A percentile compares a stretch with the other conserved stretches of the same genome.
These are phyloP conservation scores for Diaporthe caulivora DNA, from an alignment of 2,329 filamentous ascomycete genomes.

Conservation along the genomic window DNA sequence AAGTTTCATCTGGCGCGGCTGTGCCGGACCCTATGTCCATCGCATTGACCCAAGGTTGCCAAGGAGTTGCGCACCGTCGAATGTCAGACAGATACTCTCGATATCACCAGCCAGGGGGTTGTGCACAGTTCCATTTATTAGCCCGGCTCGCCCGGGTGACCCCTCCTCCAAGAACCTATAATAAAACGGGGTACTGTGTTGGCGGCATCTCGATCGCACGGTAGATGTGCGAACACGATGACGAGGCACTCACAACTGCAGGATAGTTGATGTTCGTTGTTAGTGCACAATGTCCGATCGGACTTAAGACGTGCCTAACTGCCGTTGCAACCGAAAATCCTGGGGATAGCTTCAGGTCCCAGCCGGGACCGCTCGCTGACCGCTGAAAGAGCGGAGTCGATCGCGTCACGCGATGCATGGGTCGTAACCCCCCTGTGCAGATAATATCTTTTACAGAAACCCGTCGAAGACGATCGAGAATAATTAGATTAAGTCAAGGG, in stretches of 20 bases:
- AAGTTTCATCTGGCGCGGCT: constrained; percentile 3
- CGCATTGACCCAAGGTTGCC: background rate
- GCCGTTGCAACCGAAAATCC: background rate
- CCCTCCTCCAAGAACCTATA: background rate
- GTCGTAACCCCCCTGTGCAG: background rate
- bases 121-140: background rate
- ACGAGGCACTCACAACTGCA: background rate
- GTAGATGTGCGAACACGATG: constrained; percentile 11
- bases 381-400: background rate
- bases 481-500: background rate
- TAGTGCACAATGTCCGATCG: background rate
- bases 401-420: background rate
- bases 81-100: background rate
- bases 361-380: background rate
- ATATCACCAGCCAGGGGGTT: background rate
- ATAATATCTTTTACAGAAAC: too few species aligned
- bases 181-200: background rate
- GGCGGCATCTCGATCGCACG: background rate
- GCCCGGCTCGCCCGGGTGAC: background rate
- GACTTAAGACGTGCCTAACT: background rate
- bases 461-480: background rate
- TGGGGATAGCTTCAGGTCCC: constrained; percentile 12
- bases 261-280: background rate
- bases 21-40: background rate
- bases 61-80: background rate